phyloP scores from a whole-genome alignment of 371 early-diverging fungal genomes.

The Syncephalastrum sp. region DNA sequence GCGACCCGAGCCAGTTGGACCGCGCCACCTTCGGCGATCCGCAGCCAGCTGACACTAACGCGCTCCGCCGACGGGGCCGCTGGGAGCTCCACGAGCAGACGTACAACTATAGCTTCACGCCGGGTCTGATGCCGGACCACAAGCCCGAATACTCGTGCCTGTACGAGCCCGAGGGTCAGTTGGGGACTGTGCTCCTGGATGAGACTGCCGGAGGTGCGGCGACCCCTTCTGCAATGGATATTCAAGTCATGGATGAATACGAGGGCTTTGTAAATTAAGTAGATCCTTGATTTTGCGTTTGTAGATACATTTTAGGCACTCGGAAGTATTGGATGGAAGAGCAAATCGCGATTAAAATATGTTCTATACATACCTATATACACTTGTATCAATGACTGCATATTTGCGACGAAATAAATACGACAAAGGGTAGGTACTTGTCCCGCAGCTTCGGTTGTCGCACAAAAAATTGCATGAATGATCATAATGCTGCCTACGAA shows the following conservation, averaged over 20 bases:
- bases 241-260: constrained; percentile 19
- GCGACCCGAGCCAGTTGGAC: constrained; percentile 23
- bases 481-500: too few relatives aligned
- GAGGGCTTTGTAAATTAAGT: constrained; percentile 22
- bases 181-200: too few relatives aligned
- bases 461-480: too few relatives aligned
- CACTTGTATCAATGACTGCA: too few relatives aligned
- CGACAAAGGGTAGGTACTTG: too few relatives aligned
- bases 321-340: too few relatives aligned
- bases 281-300: too few relatives aligned
- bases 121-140: constrained; percentile 50
- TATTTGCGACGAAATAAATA: too few relatives aligned
- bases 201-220: constrained; percentile 3
- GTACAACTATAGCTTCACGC: constrained; percentile 78
- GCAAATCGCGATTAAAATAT: too few relatives aligned
- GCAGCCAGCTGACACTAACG: constrained; percentile 20
- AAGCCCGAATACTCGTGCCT: constrained; percentile 74
- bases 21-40: constrained; percentile 12
- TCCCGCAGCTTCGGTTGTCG: too few relatives aligned
- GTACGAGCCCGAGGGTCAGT: constrained; percentile 58
- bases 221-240: constrained; percentile 1
- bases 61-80: constrained; percentile 60
- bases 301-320: too few relatives aligned
- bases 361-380: too few relatives aligned
- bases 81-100: constrained; percentile 96